These are phyloP conservation scores for Gypsophila paniculata DNA, from an alignment of 179 eudicot species.

Conservation along the genomic window DNA sequence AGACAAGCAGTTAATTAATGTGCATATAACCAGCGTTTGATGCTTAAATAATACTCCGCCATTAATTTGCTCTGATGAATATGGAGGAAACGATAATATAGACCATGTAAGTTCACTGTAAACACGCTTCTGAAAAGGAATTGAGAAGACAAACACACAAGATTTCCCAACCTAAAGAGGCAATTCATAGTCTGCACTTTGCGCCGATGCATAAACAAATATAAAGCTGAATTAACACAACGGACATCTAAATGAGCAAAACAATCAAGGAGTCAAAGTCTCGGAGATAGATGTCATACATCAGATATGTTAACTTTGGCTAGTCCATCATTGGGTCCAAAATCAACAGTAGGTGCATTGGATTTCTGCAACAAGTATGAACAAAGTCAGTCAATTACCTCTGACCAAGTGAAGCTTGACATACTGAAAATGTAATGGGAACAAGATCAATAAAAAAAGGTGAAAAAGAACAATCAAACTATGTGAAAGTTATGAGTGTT, in stretches of 20 bases:
- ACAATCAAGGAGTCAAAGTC: not conserved
- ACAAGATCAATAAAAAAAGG: not conserved
- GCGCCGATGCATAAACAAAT: conserved; percentile 1
- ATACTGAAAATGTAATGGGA: not conserved
- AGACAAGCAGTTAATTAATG: not conserved
- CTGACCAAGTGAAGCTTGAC: not conserved
- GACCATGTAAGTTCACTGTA: not conserved
- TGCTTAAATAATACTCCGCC: not conserved
- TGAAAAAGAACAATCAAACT: not conserved
- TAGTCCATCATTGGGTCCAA: conserved; percentile 57
- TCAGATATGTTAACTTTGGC: conserved; percentile 60
- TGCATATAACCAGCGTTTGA: not conserved
- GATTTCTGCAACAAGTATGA: conserved; percentile 44
- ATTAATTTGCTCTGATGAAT: conserved; percentile 1
- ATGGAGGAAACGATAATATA: not conserved
- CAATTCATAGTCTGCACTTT: not conserved
- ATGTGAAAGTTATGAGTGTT: not conserved
- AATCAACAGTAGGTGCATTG: conserved; percentile 57
- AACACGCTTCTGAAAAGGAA: not conserved
- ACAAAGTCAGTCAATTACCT: conserved; percentile 15
- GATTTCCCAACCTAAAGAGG: not conserved
- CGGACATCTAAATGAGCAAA: not conserved
- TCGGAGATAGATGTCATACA: conserved; percentile 40
- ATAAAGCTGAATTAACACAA: conserved; percentile 4
- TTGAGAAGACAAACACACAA: not conserved